phyloP scores from a whole-genome alignment of 2,329 filamentous ascomycete species.

The Rachicladosporium sp. region DNA sequence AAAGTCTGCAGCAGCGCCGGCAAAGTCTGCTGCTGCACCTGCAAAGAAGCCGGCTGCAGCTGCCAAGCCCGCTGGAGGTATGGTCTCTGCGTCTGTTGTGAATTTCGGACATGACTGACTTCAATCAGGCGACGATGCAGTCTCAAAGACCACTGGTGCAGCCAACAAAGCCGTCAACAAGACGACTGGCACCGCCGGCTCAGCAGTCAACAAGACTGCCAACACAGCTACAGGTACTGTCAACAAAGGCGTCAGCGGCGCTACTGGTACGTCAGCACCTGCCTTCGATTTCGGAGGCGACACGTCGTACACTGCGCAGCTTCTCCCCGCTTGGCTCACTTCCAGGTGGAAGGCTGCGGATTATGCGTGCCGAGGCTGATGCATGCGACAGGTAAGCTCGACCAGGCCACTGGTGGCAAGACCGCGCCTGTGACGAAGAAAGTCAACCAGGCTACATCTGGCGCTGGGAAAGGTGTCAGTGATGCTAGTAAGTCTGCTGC shows the following conservation, averaged over 20 bases:
- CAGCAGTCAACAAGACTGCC: slow-evolving; percentile 17
- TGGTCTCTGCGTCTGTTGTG: background rate
- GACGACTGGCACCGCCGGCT: slow-evolving; percentile 12
- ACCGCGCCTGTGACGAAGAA: slow-evolving; percentile 21
- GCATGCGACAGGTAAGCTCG: slow-evolving; percentile 15
- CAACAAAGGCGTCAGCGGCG: slow-evolving; percentile 15
- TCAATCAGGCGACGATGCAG: slow-evolving; percentile 4
- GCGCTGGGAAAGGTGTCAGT: slow-evolving; percentile 25
- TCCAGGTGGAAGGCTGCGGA: slow-evolving; percentile 15
- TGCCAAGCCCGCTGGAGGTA: too few relatives aligned
- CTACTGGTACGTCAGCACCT: slow-evolving; percentile 19
- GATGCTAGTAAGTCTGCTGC: slow-evolving; percentile 20
- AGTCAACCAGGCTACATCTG: slow-evolving; percentile 23
- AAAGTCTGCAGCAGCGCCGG: slow-evolving; percentile 5
- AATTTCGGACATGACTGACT: background rate
- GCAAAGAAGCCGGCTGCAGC: slow-evolving; percentile 11
- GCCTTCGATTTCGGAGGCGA: slow-evolving; percentile 1
- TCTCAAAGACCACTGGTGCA: slow-evolving; percentile 12
- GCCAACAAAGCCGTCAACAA: slow-evolving; percentile 18
- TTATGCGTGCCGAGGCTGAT: slow-evolving; percentile 10
- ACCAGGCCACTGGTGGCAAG: slow-evolving; percentile 22
- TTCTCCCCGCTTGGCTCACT: slow-evolving; percentile 17
- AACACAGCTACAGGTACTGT: slow-evolving; percentile 11
- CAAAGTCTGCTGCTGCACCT: slow-evolving; percentile 8
- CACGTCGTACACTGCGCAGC: slow-evolving; percentile 11